Percentiles rank a stretch among this genome's conserved stretches.
Evolutionary conservation across 2,329 filamentous ascomycete genomes (phyloP).

Genomic region (Xylaria sp.): DNA sequence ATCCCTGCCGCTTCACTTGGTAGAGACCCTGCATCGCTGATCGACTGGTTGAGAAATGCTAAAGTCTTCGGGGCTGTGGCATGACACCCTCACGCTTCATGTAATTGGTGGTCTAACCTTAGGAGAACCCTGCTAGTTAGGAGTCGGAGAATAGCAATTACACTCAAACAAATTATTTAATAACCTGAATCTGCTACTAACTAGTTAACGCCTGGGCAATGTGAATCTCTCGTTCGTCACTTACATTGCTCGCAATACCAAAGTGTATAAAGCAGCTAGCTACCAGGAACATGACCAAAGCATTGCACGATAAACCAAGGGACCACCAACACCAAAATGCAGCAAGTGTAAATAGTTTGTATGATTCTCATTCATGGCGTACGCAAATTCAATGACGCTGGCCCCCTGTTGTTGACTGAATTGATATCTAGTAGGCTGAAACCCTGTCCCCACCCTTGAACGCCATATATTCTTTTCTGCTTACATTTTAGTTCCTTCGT

Average conservation of each 20-base stretch:
- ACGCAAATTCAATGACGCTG: slow-evolving; percentile 28
- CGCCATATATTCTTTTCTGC: slow-evolving; percentile 18
- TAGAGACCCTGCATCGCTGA: neutral
- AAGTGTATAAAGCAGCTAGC: neutral
- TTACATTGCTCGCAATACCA: neutral
- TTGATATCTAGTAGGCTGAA: slow-evolving; percentile 31
- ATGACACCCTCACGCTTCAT: neutral
- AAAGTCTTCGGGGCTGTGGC: neutral
- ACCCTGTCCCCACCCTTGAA: slow-evolving; percentile 23
- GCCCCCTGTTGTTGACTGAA: slow-evolving; percentile 14
- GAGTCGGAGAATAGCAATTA: neutral
- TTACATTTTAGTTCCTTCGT: slow-evolving; percentile 42
- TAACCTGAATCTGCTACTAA: neutral
- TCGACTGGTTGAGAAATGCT: slow-evolving; percentile 10
- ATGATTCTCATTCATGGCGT: slow-evolving; percentile 29
- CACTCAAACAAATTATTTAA: neutral
- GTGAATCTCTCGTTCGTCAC: neutral
- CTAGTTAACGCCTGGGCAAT: too few species aligned
- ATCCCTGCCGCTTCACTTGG: slow-evolving; percentile 21
- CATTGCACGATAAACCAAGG: slow-evolving; percentile 1
- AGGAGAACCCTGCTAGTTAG: neutral
- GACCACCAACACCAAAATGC: slow-evolving; percentile 3
- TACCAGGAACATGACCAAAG: neutral
- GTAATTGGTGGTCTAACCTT: slow-evolving; percentile 1
- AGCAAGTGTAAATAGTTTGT: slow-evolving; percentile 5